phyloP scores from a whole-genome alignment of 495 filamentous ascomycete species.

The Penicillium samsonianum region DNA sequence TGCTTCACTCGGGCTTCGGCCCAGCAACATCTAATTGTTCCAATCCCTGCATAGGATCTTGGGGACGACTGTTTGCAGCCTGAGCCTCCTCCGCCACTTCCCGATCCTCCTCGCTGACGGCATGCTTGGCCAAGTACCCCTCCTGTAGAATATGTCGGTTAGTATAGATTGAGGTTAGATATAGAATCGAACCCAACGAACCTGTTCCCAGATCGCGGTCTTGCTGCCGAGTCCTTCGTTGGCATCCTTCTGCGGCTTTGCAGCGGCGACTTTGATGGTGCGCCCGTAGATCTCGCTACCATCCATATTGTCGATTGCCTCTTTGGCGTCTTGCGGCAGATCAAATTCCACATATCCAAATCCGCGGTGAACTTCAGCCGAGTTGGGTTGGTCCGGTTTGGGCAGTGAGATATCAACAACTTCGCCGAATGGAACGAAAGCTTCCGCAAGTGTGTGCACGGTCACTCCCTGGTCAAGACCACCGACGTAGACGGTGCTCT shows the following conservation, averaged over 20 bases:
- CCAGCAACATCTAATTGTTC: slow-evolving; percentile 93
- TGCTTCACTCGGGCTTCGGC: slow-evolving; percentile 71
- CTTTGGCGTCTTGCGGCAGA: slow-evolving; percentile 77
- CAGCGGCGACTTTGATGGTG: slow-evolving; percentile 85
- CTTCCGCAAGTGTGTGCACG: slow-evolving; percentile 71
- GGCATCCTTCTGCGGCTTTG: slow-evolving; percentile 88
- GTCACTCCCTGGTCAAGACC: slow-evolving; percentile 82
- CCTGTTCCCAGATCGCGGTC: slow-evolving; percentile 98
- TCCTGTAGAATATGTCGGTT: slow-evolving; percentile 58
- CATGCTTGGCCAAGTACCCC: slow-evolving; percentile 88
- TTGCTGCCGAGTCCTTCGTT: slow-evolving; percentile 86
- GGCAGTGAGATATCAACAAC: slow-evolving; percentile 87
- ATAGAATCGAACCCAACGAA: slow-evolving; percentile 47
- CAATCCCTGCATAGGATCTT: slow-evolving; percentile 94
- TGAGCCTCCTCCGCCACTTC: slow-evolving; percentile 60
- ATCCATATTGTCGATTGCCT: slow-evolving; percentile 99
- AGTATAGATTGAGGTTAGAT: slow-evolving; percentile 27
- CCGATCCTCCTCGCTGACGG: slow-evolving; percentile 83
- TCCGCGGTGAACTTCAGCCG: slow-evolving; percentile 77
- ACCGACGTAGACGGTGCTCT: slow-evolving; percentile 85
- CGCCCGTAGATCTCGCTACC: slow-evolving; percentile 93
- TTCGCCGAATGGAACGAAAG: slow-evolving; percentile 95
- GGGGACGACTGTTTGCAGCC: slow-evolving; percentile 52
- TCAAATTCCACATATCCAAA: slow-evolving; percentile 98
- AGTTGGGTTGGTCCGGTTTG: slow-evolving; percentile 71